These are phyloP conservation scores for Pseudocercospora macadamiae DNA, from an alignment of 2,329 filamentous ascomycete genomes.

Conservation along the genomic window DNA sequence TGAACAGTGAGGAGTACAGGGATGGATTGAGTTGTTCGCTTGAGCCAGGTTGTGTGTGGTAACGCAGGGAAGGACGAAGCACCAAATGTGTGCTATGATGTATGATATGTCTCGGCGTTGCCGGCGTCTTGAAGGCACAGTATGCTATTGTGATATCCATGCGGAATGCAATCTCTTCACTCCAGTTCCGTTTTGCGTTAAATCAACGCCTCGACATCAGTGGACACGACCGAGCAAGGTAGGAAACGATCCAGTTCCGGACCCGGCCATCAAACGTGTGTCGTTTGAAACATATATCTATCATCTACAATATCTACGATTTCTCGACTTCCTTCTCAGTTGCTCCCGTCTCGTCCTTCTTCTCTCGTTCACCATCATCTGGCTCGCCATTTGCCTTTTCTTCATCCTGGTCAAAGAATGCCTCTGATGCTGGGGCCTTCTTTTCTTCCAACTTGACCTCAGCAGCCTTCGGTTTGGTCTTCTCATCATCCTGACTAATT, in stretches of 20 bases:
- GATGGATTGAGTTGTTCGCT: no score
- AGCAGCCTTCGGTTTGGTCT: neutral
- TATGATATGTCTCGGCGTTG: neutral
- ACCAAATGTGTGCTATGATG: neutral
- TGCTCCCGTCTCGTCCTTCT: neutral
- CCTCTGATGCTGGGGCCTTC: neutral
- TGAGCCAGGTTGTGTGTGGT: no score
- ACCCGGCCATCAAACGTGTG: neutral
- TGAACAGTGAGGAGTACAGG: neutral
- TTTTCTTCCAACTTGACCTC: conserved; percentile 8
- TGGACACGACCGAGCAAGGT: neutral
- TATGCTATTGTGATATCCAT: neutral
- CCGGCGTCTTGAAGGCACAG: neutral
- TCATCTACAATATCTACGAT: neutral
- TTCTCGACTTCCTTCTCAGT: neutral
- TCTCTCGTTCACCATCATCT: neutral
- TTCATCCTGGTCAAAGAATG: conserved; percentile 16
- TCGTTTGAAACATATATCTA: neutral
- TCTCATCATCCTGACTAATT: conserved; percentile 25
- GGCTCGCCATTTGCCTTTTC: conserved; percentile 6
- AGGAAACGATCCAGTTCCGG: neutral
- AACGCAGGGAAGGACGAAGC: no score
- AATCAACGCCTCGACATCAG: no score
- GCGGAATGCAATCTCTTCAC: no score
- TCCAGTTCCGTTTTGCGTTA: no score